Conservation (phyloP, 2,329 filamentous ascomycete genomes). For the Trichoderma sp. region DNA sequence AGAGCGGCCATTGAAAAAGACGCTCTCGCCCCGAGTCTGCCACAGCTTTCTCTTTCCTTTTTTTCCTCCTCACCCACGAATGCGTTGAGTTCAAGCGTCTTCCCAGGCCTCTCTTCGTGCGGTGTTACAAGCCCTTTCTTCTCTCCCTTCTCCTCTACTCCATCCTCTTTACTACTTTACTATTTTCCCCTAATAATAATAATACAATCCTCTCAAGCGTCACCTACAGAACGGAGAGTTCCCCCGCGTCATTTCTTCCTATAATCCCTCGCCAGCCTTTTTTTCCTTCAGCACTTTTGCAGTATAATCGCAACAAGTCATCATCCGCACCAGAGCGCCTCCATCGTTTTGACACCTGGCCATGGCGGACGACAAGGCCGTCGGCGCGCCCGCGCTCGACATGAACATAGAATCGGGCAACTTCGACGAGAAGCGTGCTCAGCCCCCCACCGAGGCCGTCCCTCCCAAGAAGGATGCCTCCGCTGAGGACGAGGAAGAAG, state of each 20-base stretch:
- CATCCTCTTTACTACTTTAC: conserved; percentile 4
- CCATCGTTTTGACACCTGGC: conserved; percentile 7
- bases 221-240: conserved; percentile 8
- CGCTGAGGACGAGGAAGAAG: conserved; percentile 68
- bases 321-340: conserved; percentile 19
- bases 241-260: conserved; percentile 24
- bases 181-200: conserved; percentile 25
- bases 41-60: conserved; percentile 35
- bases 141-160: conserved; percentile 21
- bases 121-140: conserved; percentile 39
- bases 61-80: conserved; percentile 52
- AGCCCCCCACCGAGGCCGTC: conserved; percentile 37
- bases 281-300: conserved; percentile 26
- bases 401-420: conserved; percentile 65
- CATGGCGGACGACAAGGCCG: conserved; percentile 59
- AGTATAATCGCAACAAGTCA: not conserved
- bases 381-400: conserved; percentile 59
- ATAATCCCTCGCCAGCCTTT: conserved; percentile 16
- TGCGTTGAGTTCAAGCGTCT: conserved; percentile 47
- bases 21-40: conserved; percentile 37
- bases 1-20: conserved; percentile 43
- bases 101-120: conserved; percentile 45
- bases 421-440: conserved; percentile 64
- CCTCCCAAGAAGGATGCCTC: conserved; percentile 46
- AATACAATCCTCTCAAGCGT: conserved; percentile 21